phyloP scores from a whole-genome alignment of 345 rosid genomes.

The Acer yangbiense region DNA sequence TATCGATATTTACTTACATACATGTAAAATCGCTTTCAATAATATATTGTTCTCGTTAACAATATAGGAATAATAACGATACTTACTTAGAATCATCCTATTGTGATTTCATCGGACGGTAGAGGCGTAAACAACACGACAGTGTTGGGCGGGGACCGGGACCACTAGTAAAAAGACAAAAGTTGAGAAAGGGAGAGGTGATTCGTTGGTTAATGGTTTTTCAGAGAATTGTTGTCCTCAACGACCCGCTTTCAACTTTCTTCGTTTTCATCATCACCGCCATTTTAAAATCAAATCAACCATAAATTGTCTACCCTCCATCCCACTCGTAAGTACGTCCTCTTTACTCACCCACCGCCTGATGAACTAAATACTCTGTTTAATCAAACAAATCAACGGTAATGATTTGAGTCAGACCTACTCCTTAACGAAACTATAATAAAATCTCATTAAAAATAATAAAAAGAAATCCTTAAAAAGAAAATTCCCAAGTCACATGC shows the following conservation, averaged over 20 bases:
- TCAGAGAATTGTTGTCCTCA: neutral
- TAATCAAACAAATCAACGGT: neutral
- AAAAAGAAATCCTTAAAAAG: neutral
- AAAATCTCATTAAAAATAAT: neutral
- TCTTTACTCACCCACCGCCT: neutral
- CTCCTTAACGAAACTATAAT: neutral
- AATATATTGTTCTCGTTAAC: no score
- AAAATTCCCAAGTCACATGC: slow-evolving; percentile 54
- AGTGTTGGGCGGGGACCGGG: neutral
- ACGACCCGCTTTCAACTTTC: neutral
- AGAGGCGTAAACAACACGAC: neutral
- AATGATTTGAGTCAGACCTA: neutral
- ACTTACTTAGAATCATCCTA: no score
- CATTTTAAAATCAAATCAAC: neutral
- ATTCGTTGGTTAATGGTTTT: neutral
- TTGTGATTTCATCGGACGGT: no score
- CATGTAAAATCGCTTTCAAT: no score
- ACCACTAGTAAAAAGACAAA: neutral
- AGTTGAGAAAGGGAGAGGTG: neutral
- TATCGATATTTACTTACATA: no score
- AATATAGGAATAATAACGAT: no score
- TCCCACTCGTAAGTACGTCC: neutral
- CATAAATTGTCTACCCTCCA: neutral
- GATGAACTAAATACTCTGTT: neutral
- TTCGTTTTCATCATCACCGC: neutral